Percentiles rank a stretch among this genome's conserved stretches.
phyloP scores from a whole-genome alignment of 768 basidiomycete species.

The Amanita phalloides region DNA sequence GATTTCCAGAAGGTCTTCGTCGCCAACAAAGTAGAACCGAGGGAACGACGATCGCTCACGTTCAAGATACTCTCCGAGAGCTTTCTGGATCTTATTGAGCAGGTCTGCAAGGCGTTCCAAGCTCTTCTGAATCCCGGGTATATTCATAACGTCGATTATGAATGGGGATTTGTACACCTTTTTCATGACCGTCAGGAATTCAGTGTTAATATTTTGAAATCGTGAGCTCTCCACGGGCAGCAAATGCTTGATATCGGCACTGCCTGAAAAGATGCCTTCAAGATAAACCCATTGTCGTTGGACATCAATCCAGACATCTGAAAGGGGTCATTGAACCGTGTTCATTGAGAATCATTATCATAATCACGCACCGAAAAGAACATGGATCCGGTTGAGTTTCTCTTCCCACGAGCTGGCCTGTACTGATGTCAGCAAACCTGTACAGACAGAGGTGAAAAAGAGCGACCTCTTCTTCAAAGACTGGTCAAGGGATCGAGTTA shows the following conservation, averaged over 20 bases:
- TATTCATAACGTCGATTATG: slow-evolving; percentile 93
- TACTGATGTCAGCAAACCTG: slow-evolving; percentile 6
- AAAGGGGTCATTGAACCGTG: slow-evolving; percentile 4
- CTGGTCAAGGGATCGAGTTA: slow-evolving; percentile 21
- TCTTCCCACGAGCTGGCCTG: slow-evolving; percentile 92
- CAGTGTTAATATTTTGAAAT: slow-evolving; percentile 97
- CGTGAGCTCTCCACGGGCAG: slow-evolving; percentile 96
- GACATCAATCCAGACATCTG: slow-evolving; percentile 99
- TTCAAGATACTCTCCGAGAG: slow-evolving; percentile 96
- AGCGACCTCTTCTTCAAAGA: slow-evolving; percentile 78
- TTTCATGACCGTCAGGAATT: slow-evolving; percentile 98
- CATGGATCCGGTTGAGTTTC: slow-evolving; percentile 92
- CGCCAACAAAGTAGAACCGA: slow-evolving; percentile 98
- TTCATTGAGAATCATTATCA: not conserved
- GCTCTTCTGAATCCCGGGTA: slow-evolving; percentile 92
- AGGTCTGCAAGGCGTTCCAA: slow-evolving; percentile 94
- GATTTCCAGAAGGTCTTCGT: slow-evolving; percentile 96
- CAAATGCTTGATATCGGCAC: slow-evolving; percentile 98
- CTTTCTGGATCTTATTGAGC: slow-evolving; percentile 97
- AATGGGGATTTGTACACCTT: slow-evolving; percentile 99
- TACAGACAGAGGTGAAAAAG: not conserved
- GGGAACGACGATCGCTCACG: slow-evolving; percentile 97
- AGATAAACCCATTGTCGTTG: slow-evolving; percentile 99
- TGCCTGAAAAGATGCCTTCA: slow-evolving; percentile 99
- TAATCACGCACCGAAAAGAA: slow-evolving; percentile 68